phyloP scores from a whole-genome alignment of 1,284 basidiomycete species.

The Irpex sp. region DNA sequence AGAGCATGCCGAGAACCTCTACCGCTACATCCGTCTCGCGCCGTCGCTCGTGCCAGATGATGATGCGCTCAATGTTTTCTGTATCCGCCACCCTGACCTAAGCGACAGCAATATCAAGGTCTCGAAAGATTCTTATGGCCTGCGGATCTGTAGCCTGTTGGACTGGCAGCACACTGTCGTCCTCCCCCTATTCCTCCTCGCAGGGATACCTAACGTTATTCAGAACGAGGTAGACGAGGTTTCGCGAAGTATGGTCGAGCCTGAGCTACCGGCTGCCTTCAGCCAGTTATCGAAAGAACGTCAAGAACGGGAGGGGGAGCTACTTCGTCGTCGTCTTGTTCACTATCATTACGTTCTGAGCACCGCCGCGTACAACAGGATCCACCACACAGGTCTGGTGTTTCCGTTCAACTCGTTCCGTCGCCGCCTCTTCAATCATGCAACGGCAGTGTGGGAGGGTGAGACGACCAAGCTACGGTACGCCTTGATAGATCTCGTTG shows the following conservation, averaged over 20 bases:
- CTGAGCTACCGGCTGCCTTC: constrained; percentile 35
- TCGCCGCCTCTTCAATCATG: constrained; percentile 35
- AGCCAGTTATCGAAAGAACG: constrained; percentile 25
- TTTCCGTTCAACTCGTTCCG: constrained; percentile 28
- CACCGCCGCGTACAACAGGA: constrained; percentile 37
- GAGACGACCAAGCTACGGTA: constrained; percentile 38
- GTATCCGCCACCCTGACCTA: constrained; percentile 33
- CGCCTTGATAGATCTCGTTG: constrained; percentile 34
- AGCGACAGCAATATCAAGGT: constrained; percentile 31
- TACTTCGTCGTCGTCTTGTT: constrained; percentile 30
- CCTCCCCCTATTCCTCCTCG: constrained; percentile 41
- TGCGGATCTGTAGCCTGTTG: constrained; percentile 19
- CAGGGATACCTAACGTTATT: constrained; percentile 35
- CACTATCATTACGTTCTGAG: constrained; percentile 40
- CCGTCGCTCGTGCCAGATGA: constrained; percentile 31
- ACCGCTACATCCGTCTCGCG: constrained; percentile 30
- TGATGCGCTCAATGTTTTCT: constrained; percentile 22
- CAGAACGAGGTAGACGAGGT: constrained; percentile 40
- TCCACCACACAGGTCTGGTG: constrained; percentile 31
- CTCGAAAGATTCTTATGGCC: constrained; percentile 11
- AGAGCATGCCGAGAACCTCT: constrained; percentile 28
- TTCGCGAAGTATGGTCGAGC: constrained; percentile 32
- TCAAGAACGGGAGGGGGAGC: constrained; percentile 14
- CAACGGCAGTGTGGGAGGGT: constrained; percentile 39
- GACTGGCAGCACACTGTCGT: constrained; percentile 44